Conservation (phyloP, 257 asterid genomes). For the Solanum tacnaense region DNA sequence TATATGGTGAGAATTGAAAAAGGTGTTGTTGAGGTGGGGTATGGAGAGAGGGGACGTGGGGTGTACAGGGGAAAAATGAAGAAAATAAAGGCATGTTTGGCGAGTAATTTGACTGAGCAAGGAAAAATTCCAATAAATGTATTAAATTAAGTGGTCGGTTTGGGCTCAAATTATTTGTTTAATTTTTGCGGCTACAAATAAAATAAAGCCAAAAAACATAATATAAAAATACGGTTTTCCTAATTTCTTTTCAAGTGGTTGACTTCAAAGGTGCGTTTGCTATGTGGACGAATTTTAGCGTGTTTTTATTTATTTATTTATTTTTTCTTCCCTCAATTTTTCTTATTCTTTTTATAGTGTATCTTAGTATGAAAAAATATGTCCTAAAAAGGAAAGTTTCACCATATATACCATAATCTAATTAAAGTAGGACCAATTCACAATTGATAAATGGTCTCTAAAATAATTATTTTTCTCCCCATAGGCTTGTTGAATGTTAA, state of each 20-base stretch:
- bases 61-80: not conserved
- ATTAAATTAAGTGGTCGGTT: slow-evolving; percentile 4
- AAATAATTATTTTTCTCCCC: not conserved
- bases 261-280: not conserved
- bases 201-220: not conserved
- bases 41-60: not conserved
- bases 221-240: not conserved
- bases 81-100: not conserved
- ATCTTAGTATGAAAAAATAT: not conserved
- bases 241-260: not conserved
- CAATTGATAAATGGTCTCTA: not conserved
- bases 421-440: not conserved
- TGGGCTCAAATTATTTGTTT: not conserved
- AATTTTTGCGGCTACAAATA: not conserved
- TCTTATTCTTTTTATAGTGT: not conserved
- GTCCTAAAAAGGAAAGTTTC: not conserved
- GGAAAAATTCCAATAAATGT: not conserved
- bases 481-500: not conserved
- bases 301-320: not conserved
- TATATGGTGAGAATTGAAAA: not conserved
- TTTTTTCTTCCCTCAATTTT: not conserved
- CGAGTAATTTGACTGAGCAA: slow-evolving; percentile 6
- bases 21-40: not conserved
- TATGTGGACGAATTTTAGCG: not conserved
- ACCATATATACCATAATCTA: not conserved